Evolutionary conservation across 805 yeast species (phyloP), one percentile per base, ranked within the genome.

Genomic region (Cyberlindnera lachancei): DNA sequence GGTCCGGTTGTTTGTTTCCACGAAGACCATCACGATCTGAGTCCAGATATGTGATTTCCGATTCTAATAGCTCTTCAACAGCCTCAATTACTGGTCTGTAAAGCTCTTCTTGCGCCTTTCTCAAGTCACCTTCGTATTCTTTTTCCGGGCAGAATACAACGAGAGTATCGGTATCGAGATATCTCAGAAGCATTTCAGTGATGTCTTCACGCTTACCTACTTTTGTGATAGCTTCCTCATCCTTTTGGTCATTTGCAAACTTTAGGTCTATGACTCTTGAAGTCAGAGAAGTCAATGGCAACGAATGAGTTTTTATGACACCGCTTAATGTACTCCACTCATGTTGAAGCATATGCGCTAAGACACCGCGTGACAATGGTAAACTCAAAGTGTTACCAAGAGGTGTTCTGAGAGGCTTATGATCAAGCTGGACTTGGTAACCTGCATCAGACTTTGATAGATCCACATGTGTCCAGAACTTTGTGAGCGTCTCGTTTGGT

Each of bases 81-180:
- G 76, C 74, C 27, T 58, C 55, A 18, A 86, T 81, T 25, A 90
- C 62, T 0, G 95, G 95, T 36, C 77, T 57, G 57, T 85, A 94
- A 34, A 68, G 59, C 44, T 75, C 73, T 42, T 85, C 79, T 58
- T 92, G 98, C n/a, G 73, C 85, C 23, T 62, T 55, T 50, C 98
- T 70, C 40, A 92, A 65, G 25, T 63, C 65, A 8, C 97, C 97
- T 44, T 83, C 88, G 52, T 82, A 86, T 53, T 90, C 97, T 25
- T 63, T 66, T 9, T 46, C 43, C 10, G 96, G 94, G 1, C 96
- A 78, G 50, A 88, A 81, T 7, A 90, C 86, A 33, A 92, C 66
- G 41, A 94, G 63, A 2, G 97, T 87, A 56, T 92, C 99, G 0
- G 98, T 92, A 55, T 92, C 98, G 37, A 94, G 64, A 52, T 88